Base-by-base conservation (phyloP, 2,329 filamentous ascomycete species). In the Fusarium fujikuroi region DNA sequence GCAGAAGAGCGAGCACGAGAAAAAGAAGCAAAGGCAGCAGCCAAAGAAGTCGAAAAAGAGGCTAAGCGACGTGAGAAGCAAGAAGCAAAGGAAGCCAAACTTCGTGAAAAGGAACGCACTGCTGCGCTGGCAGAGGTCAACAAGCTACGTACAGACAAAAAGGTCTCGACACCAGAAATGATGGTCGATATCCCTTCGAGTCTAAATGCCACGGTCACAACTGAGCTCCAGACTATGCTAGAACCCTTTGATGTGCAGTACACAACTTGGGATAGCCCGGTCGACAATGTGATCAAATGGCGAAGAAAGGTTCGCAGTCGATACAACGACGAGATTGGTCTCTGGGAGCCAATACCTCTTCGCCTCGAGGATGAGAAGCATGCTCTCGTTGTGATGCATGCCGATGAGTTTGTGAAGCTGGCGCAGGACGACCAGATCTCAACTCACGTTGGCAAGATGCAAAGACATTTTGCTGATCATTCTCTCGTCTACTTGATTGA, bases 131-230 rank as follows among this genome's bases (percentile, higher is more conserved):
- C 90, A 7, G 90, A 93, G 70, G 92, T 91, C 46, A 95, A 95
- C 81, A 94, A 92, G 76, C 82, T 91, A 15, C 90, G 90, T 58
- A 90, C 89, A 0, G 91, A 94, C 81, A 94, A 93, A 82, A 94
- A 93, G 74, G 83, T 91, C 1, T 92, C 92, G 0, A 89, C 90
- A 0, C 87, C 87, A 1, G 93, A 96, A 80, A 95, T 96, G 93
- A 91, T 95, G 57, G 86, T 94, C 4, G 89, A 93, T 74, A 83
- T 95, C 30, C 88, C 93, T 0, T 81, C 82, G 1, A 87, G 86
- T 4, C 82, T 95, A 3, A 81, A 87, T 28, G 80, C 85, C 1
- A 83, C 81, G 1, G 78, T 87, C 30, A 83, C 79, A 30, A 80
- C 84, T 3, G 87, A 88, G 52, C 80, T 88, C 9, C 81, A 86